Evolutionary conservation across 2,329 filamentous ascomycete genomes (phyloP), one percentile per base, ranked within the genome.

Genomic region (Coniochaeta ligniaria): DNA sequence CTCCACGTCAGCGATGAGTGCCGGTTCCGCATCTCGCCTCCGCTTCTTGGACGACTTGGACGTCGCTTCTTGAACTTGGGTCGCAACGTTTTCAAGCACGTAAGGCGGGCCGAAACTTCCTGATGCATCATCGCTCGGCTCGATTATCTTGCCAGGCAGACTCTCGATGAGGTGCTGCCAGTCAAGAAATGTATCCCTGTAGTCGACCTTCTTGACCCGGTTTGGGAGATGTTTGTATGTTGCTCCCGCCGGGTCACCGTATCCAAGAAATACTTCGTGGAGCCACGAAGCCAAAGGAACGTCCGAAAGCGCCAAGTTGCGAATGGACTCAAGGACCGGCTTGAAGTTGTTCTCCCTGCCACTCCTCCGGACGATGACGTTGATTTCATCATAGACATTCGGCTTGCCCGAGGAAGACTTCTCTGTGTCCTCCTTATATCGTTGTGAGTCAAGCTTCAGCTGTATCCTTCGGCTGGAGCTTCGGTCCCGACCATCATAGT

Each of bases 341-440:
- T 91, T 96, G 80, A 99, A 99, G 74, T 99, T 99, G 76, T 99
- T 99, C 74, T 99, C 95, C 62, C 93, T 83, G 31, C 91, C 88
- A 71, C 86, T 88, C 66, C 95, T 84, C 61, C 95, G 88, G 58
- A 96, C 82, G 60, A 99, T 78, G 45, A 98, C 76, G 69, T 99
- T 99, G 69, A 99, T 87, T 36, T 81, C 82, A 54, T 91, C 87
- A 73, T 97, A 97, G 5, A 96, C 80, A 68, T 96, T 89, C 0
- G 84, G 79, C 67, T 90, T 89, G n/a, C 87, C 89, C 62, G 82
- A 79, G 11, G 83, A 78, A 41, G 82, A 77, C 59, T 79, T 81
- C 63, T 90, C 86, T 65, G 86, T 86, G 73, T 99, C 95, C 58
- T 82, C 79, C 66, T 90, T 86, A 75, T 94, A 98, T 58, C 88